Base-by-base conservation (phyloP, 164 flowering plant species). In the Santalum album region DNA sequence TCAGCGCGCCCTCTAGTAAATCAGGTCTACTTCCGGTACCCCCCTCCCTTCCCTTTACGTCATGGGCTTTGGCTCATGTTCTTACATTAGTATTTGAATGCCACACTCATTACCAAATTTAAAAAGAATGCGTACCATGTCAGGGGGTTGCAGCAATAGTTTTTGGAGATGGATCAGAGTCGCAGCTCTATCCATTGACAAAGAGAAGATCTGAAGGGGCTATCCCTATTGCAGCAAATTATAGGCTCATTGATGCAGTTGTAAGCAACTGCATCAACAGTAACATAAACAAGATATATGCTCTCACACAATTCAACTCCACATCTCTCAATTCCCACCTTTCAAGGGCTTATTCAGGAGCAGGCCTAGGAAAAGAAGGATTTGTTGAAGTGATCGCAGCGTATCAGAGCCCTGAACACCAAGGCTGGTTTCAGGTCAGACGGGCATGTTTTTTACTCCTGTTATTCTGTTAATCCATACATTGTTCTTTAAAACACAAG, bases 241-340 rank as follows among this genome's bases (percentile, higher is more conserved):
- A 84, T 66, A 78, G 94, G 38, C 87, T 90, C 1, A 69, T 90
- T 40, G 97, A 90, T 68, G 69, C 73, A 21, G 88, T 78, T 36
- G 67, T 87, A 14, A 90, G 97, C 82, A 90, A 90, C 68, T 90
- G 97, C 78, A 80, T 90, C 20, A 81, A 85, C 69, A 90, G 87
- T 56, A 74, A 74, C 67, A 80, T 87, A 19, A 69, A 68, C 64
- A 83, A 82, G 63, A 82, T 90, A 50, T 90, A 80, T 69, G 91
- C 85, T 24, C 68, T 87, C 50, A 85, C 98, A 12, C 98, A 90
- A 42, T 82, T 73, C 73, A 90, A 90, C 56, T 90, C 98, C 24
- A 73, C 96, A 55, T 90, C 91, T 39, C 91, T 90, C 40, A 90
- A 87, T 64, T 76, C 85, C 32, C 96, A 90, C 65, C 79, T 90